Evolutionary conservation across 2,329 filamentous ascomycete species (phyloP), one percentile per base, ranked within the genome.

Genomic region (Calonectria hawksworthii): DNA sequence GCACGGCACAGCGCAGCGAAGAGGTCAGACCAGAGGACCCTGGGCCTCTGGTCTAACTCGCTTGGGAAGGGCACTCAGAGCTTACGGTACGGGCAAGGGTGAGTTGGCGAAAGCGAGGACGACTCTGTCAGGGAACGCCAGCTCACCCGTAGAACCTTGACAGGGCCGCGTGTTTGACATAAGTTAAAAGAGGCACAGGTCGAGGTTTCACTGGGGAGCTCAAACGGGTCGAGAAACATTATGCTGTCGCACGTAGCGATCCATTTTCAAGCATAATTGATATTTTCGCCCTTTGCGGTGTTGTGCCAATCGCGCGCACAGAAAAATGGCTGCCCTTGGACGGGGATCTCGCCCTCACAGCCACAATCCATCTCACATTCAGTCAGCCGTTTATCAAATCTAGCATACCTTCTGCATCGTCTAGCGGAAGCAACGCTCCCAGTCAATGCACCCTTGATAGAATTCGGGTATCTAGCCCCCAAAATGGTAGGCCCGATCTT

Each of bases 401-500:
- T 61, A 32, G 61, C 67, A 54, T 64, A 26, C 61, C n/a, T 30
- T 65, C 51, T 66, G 64, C 63, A 52, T 47, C 64, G 28, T 30
- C 44, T 34, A 41, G 64, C 52, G 38, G 70, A 52, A 68, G n/a
- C 32, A 26, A 3, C 34, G 52, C 51, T 28, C 36, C 63, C 16
- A 47, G 52, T 68, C 23, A 68, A 61, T 63, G 56, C 51, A 47
- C 28, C 30, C 52, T 52, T 28, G 30, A 21, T 51, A 66, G 9
- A 52, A 47, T 36, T 32, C 28, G 64, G n/a, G 28, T 64, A 69
- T 69, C 44, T 51, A n/a, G 50, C 71, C 66, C 71, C 50, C 66
- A 66, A 69, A 56, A 32, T 34, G 36, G 32, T 34, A 63, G 72
- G 72, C 41, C 72, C 44, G 72, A 74, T 52, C 72, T 74, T 26